These are phyloP conservation scores for Hevea brasiliensis DNA, from an alignment of 345 rosid species.

Conservation along the genomic window DNA sequence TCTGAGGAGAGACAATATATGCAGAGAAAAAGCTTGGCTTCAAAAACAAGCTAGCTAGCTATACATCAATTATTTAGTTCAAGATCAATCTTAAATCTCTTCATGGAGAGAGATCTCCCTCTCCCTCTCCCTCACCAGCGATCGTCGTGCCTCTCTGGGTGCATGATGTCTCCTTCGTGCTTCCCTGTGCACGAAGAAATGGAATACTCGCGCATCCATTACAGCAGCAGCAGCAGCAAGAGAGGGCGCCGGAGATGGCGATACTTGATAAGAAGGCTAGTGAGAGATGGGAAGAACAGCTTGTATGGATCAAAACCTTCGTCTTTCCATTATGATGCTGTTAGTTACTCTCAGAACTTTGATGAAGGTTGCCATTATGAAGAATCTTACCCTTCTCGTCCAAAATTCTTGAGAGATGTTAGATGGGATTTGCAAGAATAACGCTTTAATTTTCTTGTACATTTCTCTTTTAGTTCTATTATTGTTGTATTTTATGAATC, in stretches of 20 bases:
- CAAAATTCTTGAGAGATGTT: conserved; percentile 18
- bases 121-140: conserved; percentile 32
- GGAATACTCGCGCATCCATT: conserved; percentile 47
- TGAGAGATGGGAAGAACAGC: conserved; percentile 40
- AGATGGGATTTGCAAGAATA: conserved; percentile 25
- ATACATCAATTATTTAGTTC: neutral
- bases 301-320: conserved; percentile 46
- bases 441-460: too few relatives aligned
- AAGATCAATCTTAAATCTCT: too few relatives aligned
- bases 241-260: conserved; percentile 45
- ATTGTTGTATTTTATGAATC: too few relatives aligned
- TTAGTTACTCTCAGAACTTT: conserved; percentile 76
- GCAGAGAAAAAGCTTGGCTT: too few relatives aligned
- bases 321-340: conserved; percentile 72
- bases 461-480: too few relatives aligned
- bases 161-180: conserved; percentile 51
- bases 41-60: neutral
- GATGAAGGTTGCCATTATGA: conserved; percentile 54
- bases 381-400: conserved; percentile 23
- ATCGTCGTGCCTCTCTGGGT: conserved; percentile 38
- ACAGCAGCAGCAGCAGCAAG: conserved; percentile 18
- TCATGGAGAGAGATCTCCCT: conserved; percentile 48
- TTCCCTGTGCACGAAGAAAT: conserved; percentile 42
- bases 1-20: too few relatives aligned
- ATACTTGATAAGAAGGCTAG: conserved; percentile 46